Evolutionary conservation across 2,329 filamentous ascomycete species (phyloP), one percentile per base, ranked within the genome.

Genomic region (Mycosphaerella sp.): DNA sequence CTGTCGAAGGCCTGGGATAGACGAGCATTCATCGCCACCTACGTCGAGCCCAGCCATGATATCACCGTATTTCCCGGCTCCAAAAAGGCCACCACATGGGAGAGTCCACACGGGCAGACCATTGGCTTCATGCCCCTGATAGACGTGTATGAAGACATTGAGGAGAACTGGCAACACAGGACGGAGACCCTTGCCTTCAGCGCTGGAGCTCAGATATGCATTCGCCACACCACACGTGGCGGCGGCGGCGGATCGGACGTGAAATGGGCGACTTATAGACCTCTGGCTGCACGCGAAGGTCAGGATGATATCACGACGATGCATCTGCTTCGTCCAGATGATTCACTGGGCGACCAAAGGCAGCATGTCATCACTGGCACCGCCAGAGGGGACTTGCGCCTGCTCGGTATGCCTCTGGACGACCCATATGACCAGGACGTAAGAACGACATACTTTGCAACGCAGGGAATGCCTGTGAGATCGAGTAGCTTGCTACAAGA

Each of bases 121-220:
- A 79, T 84, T 63, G 81, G 81, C 3, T 85, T 82, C 59, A 76
- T 76, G 23, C 81, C 82, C 14, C 64, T 66, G 14, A 42, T 68
- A 11, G 67, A 68, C 46, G 65, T 65, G 3, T 62, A 59, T 31
- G 66, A 68, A 49, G 57, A 63, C 9, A 52, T 66, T 41, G 62
- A 57, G 6, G 51, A 56, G 1, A 69, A 67, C 53, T 80, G 76
- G 76, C 66, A 68, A 45, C 71, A 77, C 45, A 72, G 78, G 59
- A 76, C 73, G 61, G 81, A 84, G 62, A 75, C 80, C 0, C 65
- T 85, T 6, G 79, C 76, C 2, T 83, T 80, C 76, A 81, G 81
- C 49, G 81, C 81, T 10, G 82, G 79, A 1, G 77, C 81, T 2
- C 75, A 81, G 54, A 64, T 85, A 8, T 68, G 79, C 4, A 70